Evolutionary conservation across 768 basidiomycete species (phyloP), one percentile per base, ranked within the genome.

Genomic region (Melanogaster broomeanus): DNA sequence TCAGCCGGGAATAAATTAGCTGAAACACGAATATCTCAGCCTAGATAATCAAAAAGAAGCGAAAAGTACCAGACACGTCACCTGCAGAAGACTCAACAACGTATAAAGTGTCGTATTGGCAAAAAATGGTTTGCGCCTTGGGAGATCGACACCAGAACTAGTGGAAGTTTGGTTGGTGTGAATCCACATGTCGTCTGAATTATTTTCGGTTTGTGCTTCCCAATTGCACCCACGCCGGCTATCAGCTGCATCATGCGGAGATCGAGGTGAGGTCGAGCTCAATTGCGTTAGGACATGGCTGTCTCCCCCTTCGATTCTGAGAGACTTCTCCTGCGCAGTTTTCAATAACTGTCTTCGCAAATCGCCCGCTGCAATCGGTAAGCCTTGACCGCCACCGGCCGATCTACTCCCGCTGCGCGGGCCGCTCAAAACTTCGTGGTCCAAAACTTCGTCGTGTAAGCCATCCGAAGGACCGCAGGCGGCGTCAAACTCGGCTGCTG

Each of bases 101-200:
- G 90, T 90, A 72, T 98, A 99, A 66, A 93, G 91, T 19, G 92
- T 88, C 42, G 91, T 93, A 72, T 98, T 97, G 52, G 83, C 83
- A 71, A 96, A 98, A 70, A 98, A 91, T 9, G 87, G 78, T 47
- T 69, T 80, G 41, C 77, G 74, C 48, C 72, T 77, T 45, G 61
- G 57, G 7, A 59, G 48, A 50, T 74, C 73, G n/a, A 68, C 44
- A 30, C 45, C 56, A 13, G 61, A 54, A 53, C 61, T 59, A n/a
- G 49, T 48, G 42, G 63, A 57, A 24, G 56, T 45, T 53, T 40
- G 67, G 31, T 52, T 53, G 28, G 64, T 84, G 51, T 72, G 75
- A 50, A 87, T 80, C 87, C 87, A 88, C 24, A 80, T 67, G 58
- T 87, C 84, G 24, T 74, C 69, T 47, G 64, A 44, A 27, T 51